A percentile compares a stretch with the other conserved stretches of the same genome.
Evolutionary conservation across 257 asterid genomes (phyloP).

Genomic region (Primulina huaijiensis): DNA sequence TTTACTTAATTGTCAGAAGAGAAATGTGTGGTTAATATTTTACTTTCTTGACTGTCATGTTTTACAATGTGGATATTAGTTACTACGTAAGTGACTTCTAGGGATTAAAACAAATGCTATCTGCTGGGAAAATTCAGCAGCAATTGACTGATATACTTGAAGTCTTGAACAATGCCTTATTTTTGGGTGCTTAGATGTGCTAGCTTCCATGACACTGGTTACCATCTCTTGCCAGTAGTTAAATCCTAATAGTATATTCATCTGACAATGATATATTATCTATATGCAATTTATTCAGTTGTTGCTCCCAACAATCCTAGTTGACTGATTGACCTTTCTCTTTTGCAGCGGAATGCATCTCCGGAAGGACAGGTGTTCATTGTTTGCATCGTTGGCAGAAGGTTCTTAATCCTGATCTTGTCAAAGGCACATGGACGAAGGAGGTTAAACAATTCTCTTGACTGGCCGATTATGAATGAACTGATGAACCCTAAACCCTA

Average conservation of each 20-base stretch:
- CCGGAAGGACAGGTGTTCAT: slow-evolving; percentile 78
- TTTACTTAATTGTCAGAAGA: not conserved
- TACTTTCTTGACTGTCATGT: not conserved
- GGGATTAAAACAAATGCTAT: not conserved
- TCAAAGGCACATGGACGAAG: slow-evolving; percentile 82
- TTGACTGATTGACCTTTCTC: slow-evolving; percentile 21
- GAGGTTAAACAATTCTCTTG: slow-evolving; percentile 41
- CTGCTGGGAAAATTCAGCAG: slow-evolving; percentile 9
- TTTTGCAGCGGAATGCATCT: slow-evolving; percentile 59
- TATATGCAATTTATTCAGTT: slow-evolving; percentile 8
- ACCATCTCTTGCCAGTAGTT: not conserved
- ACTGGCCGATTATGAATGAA: slow-evolving; percentile 12
- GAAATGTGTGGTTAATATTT: not conserved
- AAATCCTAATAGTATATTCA: slow-evolving; percentile 3
- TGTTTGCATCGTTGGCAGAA: slow-evolving; percentile 94
- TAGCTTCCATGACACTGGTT: slow-evolving; percentile 16
- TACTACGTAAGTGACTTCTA: slow-evolving; percentile 3
- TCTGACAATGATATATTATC: not conserved
- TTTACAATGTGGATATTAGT: not conserved
- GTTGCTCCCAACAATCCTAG: slow-evolving; percentile 13
- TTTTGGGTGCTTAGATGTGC: slow-evolving; percentile 11
- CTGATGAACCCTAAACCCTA: too few species aligned
- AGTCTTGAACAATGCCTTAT: not conserved
- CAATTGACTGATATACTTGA: slow-evolving; percentile 14
- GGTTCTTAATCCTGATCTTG: slow-evolving; percentile 77